A percentile compares a stretch with the other conserved stretches of the same genome.
These are phyloP conservation scores for Teunomyces tritomae DNA, from an alignment of 805 yeast species.

Conservation along the genomic window DNA sequence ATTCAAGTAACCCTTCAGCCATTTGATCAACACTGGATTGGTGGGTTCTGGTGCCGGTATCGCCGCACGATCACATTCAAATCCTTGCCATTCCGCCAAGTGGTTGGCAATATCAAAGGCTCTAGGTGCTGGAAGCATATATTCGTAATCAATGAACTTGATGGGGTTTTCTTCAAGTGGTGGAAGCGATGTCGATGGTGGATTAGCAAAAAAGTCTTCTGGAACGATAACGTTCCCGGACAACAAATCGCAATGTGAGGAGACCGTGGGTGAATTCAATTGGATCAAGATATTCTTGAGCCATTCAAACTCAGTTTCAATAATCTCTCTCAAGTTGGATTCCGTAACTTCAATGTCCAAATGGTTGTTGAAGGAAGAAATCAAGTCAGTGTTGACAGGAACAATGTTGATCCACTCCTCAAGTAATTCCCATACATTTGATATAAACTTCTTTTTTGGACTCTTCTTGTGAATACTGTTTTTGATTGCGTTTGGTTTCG, in stretches of 20 bases:
- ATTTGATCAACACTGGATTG: slow-evolving; percentile 47
- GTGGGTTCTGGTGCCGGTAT: slow-evolving; percentile 51
- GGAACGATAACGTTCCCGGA: slow-evolving; percentile 74
- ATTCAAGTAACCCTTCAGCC: slow-evolving; percentile 59
- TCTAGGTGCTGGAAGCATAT: slow-evolving; percentile 68
- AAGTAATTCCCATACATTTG: slow-evolving; percentile 58
- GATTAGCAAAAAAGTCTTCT: slow-evolving; percentile 19
- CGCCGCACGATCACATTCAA: slow-evolving; percentile 59
- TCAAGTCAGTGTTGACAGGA: slow-evolving; percentile 47
- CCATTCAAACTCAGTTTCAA: slow-evolving; percentile 57
- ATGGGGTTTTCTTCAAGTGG: slow-evolving; percentile 37
- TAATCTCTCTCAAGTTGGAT: slow-evolving; percentile 33
- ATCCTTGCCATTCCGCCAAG: slow-evolving; percentile 81
- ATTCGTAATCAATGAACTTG: slow-evolving; percentile 69
- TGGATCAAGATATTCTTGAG: slow-evolving; percentile 36
- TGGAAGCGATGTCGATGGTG: slow-evolving; percentile 15
- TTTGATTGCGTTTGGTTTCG: neutral
- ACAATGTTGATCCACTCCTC: slow-evolving; percentile 61
- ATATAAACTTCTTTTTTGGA: slow-evolving; percentile 28
- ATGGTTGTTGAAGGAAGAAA: slow-evolving; percentile 36
- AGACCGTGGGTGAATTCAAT: slow-evolving; percentile 51
- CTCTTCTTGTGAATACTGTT: slow-evolving; percentile 11
- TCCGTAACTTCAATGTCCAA: slow-evolving; percentile 16
- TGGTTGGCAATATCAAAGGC: slow-evolving; percentile 76
- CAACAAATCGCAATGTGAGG: slow-evolving; percentile 69